phyloP scores from a whole-genome alignment of 768 basidiomycete species.

The Asterophora parasitica region DNA sequence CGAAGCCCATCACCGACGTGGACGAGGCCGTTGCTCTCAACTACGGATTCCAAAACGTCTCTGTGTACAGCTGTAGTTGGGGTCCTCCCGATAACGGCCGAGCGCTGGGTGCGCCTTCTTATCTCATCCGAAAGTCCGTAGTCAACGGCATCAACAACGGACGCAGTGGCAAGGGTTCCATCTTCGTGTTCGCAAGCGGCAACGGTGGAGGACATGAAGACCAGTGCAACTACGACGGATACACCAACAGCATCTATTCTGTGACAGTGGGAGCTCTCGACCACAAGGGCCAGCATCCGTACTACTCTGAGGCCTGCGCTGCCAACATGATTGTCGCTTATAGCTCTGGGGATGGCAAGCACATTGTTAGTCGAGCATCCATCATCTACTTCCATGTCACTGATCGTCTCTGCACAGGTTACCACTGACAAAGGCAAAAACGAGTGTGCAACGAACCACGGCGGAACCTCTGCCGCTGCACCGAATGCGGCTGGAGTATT shows the following conservation, averaged over 20 bases:
- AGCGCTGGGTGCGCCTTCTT: constrained; percentile 91
- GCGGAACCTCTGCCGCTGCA: constrained; percentile 98
- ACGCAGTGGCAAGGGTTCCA: constrained; percentile 81
- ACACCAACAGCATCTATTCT: constrained; percentile 95
- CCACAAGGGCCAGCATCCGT: constrained; percentile 86
- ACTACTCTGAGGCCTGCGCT: constrained; percentile 93
- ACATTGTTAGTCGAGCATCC: constrained; percentile 64
- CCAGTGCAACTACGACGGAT: constrained; percentile 99
- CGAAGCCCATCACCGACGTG: constrained; percentile 87
- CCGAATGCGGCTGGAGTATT: constrained; percentile 94
- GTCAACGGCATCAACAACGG: constrained; percentile 92
- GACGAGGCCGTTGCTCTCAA: constrained; percentile 96
- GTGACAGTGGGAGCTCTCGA: constrained; percentile 96
- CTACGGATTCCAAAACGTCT: constrained; percentile 85
- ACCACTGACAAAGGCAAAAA: constrained; percentile 92
- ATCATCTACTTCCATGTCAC: neutral
- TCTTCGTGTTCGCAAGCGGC: constrained; percentile 96
- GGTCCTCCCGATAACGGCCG: constrained; percentile 93
- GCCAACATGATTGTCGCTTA: constrained; percentile 96
- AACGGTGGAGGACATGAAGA: constrained; percentile 90
- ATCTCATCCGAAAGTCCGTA: constrained; percentile 89
- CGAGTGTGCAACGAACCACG: constrained; percentile 75
- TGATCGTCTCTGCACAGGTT: constrained; percentile 46
- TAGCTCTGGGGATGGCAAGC: constrained; percentile 87
- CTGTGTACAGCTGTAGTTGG: constrained; percentile 96